phyloP scores from a whole-genome alignment of 2,329 filamentous ascomycete species.

The Canariomyces notabilis region DNA sequence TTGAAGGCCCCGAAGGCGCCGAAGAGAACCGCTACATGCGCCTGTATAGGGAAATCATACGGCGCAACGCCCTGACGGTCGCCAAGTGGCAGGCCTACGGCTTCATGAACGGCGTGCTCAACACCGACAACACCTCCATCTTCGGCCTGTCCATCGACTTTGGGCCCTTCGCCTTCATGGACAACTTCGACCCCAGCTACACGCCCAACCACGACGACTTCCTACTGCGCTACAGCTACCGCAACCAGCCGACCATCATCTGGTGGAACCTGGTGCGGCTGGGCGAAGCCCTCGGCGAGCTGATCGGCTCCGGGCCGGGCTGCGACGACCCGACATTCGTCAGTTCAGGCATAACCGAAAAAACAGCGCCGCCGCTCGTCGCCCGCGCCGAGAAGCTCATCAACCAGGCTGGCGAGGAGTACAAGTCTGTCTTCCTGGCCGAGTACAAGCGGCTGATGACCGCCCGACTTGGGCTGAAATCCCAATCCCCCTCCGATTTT shows the following conservation, averaged over 20 bases:
- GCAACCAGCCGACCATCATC: slow-evolving; percentile 90
- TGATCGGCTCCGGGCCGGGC: slow-evolving; percentile 69
- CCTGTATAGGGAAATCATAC: slow-evolving; percentile 80
- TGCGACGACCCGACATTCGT: slow-evolving; percentile 71
- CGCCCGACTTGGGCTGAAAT: slow-evolving; percentile 68
- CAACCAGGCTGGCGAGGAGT: slow-evolving; percentile 75
- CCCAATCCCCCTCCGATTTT: slow-evolving; percentile 68
- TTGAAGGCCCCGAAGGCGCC: slow-evolving; percentile 62
- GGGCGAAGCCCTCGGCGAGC: slow-evolving; percentile 81
- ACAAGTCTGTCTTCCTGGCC: slow-evolving; percentile 76
- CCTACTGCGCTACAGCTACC: slow-evolving; percentile 81
- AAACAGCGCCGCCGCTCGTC: slow-evolving; percentile 61
- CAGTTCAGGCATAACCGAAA: slow-evolving; percentile 64
- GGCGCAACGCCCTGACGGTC: slow-evolving; percentile 81
- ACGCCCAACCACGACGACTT: slow-evolving; percentile 96
- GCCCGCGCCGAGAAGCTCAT: slow-evolving; percentile 81
- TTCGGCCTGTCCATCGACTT: slow-evolving; percentile 88
- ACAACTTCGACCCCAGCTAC: slow-evolving; percentile 90
- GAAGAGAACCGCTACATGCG: slow-evolving; percentile 83
- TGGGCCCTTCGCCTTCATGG: slow-evolving; percentile 95
- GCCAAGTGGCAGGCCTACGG: slow-evolving; percentile 96
- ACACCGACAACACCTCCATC: slow-evolving; percentile 95
- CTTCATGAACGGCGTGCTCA: slow-evolving; percentile 98
- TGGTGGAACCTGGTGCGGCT: slow-evolving; percentile 98
- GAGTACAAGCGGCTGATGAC: slow-evolving; percentile 89